Base-by-base conservation (phyloP, 345 rosid genomes). In the Aquilaria yunnanensis region DNA sequence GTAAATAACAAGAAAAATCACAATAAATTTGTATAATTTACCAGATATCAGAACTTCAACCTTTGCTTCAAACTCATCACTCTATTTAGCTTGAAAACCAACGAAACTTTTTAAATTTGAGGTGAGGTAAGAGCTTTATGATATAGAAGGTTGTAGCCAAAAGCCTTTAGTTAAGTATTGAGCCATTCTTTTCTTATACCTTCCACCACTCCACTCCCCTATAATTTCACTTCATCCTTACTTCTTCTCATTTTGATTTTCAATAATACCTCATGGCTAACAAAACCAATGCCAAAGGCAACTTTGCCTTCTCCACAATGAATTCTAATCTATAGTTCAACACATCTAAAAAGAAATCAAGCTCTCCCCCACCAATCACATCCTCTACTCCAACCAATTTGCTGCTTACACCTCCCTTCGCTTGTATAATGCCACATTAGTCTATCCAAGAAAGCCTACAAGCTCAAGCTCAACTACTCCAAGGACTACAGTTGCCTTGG, bases 401-500 rank as follows among this genome's bases (percentile, higher is more conserved):
- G 99, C 99, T 11, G 87, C 97, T 51, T 66, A 85, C 69, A 96
- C 99, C 3, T 95, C 99, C 41, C 88, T 91, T 43, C 63, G 77
- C 34, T 67, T 74, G 53, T 95, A 80, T 77, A 58, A 82, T 14
- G 90, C 82, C 3, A 97, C 97, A 31, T 74, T 91, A 30, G 31
- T 52, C n/a, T 97, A 95, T 46, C 99, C 5, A 77, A 91, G 79
- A 89, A 87, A 72, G 90, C 96, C 32, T 96, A 91, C 48, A 91
- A 91, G 57, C 85, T 95, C 54, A 95, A 91, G 74, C 91, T 91
- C 1, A 85, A 89, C 71, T 95, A 97, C 97, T 68, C 88, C 46
- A 95, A 95, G 69, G 99, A 97, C 13, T 95, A 89, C 69, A 85
- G 96, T 53, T 86, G 99, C 10, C 96, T 95, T 33, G 99, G 97